Percentiles rank a stretch among this genome's conserved stretches.
These are phyloP conservation scores for Fusarium graminum DNA, from an alignment of 2,329 filamentous ascomycete species.

Conservation along the genomic window DNA sequence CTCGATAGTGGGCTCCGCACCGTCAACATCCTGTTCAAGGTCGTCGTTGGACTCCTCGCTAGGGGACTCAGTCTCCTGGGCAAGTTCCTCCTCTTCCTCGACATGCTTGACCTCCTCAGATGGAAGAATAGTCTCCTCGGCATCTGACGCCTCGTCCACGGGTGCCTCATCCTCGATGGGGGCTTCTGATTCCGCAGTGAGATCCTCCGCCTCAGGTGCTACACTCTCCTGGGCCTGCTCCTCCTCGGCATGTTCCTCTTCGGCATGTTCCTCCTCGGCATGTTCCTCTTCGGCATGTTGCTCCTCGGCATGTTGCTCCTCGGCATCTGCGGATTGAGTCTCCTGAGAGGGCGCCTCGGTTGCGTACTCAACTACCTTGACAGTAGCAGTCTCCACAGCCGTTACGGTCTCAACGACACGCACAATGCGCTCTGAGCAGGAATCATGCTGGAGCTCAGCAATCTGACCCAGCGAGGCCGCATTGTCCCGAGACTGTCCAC, in stretches of 20 bases:
- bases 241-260: conserved; percentile 12
- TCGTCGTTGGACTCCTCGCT: conserved; percentile 7
- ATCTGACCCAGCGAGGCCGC: conserved; percentile 1
- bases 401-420: conserved; percentile 52
- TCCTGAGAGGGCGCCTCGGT: conserved; percentile 43
- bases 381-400: conserved; percentile 51
- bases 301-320: too few species aligned
- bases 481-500: conserved; percentile 3
- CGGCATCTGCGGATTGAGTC: conserved; percentile 24
- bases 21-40: background rate
- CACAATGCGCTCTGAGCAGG: conserved; percentile 41
- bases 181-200: background rate
- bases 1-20: conserved; percentile 3
- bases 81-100: conserved; percentile 16
- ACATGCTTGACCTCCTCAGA: conserved; percentile 5
- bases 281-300: conserved; percentile 18
- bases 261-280: conserved; percentile 12
- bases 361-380: conserved; percentile 51
- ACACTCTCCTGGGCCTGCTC: conserved; percentile 17
- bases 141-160: conserved; percentile 7
- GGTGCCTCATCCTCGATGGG: conserved; percentile 6
- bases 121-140: conserved; percentile 8
- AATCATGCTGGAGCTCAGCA: conserved; percentile 24
- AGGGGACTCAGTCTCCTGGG: conserved; percentile 14
- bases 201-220: conserved; percentile 7